Percentiles rank a stretch among this genome's conserved stretches.
Conservation (phyloP, 306 rosid genomes). For the Acacia acuminata region DNA sequence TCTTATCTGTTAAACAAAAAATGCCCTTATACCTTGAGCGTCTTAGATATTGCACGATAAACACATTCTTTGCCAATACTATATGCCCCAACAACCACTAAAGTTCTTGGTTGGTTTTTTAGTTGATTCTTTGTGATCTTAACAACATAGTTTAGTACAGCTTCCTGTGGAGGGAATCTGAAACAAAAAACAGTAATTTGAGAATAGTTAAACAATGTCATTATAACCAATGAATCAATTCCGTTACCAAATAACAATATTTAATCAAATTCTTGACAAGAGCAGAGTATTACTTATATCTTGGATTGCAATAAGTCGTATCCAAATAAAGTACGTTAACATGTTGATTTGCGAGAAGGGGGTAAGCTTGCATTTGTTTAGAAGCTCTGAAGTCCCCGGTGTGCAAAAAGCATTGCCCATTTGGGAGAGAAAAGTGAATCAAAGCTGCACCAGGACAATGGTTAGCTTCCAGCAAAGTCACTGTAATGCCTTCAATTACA, state of each 20-base stretch:
- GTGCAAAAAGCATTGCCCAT: conserved; percentile 52
- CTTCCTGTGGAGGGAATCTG: conserved; percentile 59
- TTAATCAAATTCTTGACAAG: conserved; percentile 2
- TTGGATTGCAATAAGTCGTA: conserved; percentile 62
- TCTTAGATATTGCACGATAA: conserved; percentile 53
- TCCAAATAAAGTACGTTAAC: conserved; percentile 58
- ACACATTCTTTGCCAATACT: conserved; percentile 69
- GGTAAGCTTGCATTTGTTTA: conserved; percentile 46
- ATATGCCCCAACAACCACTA: conserved; percentile 62
- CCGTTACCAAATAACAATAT: conserved; percentile 15
- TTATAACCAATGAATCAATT: conserved; percentile 4
- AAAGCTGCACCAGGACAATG: conserved; percentile 68
- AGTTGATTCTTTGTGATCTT: conserved; percentile 51
- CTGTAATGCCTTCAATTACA: conserved; percentile 49
- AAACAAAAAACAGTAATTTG: conserved; percentile 28
- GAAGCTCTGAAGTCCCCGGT: conserved; percentile 63
- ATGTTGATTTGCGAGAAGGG: conserved; percentile 41
- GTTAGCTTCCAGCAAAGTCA: conserved; percentile 56
- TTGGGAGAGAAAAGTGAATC: conserved; percentile 49
- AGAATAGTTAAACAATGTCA: conserved; percentile 14
- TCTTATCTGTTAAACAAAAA: background rate
- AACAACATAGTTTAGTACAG: conserved; percentile 52
- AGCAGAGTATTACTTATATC: conserved; percentile 44
- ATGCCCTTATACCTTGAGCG: conserved; percentile 38
- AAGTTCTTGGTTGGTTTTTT: conserved; percentile 47